Evolutionary conservation across 352 stramenopile species (phyloP).

Genomic region (Phytopythium delawarense): DNA sequence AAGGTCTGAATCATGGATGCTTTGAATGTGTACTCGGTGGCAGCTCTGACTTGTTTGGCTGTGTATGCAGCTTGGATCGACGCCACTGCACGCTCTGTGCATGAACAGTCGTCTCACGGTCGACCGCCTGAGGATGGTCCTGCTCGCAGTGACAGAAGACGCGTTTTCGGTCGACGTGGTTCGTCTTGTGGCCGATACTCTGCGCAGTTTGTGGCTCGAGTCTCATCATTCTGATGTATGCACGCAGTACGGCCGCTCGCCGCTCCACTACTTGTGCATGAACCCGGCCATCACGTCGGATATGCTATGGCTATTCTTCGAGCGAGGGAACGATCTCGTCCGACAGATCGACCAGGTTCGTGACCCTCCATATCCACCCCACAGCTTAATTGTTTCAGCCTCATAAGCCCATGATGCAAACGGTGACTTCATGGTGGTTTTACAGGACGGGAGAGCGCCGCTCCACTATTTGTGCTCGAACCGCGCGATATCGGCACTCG

Average conservation of each 20-base stretch:
- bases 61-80: conserved; percentile 42
- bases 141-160: conserved; percentile 39
- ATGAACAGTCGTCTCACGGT: conserved; percentile 48
- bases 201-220: neutral
- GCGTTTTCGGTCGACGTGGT: conserved; percentile 49
- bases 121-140: conserved; percentile 28
- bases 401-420: neutral
- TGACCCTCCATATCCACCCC: neutral
- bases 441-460: conserved; percentile 48
- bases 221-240: neutral
- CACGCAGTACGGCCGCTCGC: conserved; percentile 42
- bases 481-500: conserved; percentile 33
- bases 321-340: conserved; percentile 47
- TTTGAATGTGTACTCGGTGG: neutral
- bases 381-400: neutral
- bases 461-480: conserved; percentile 67
- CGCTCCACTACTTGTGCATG: conserved; percentile 73
- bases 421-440: neutral
- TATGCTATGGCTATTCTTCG: conserved; percentile 69
- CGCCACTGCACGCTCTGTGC: conserved; percentile 58
- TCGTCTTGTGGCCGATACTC: neutral
- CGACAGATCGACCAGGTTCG: conserved; percentile 49
- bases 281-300: conserved; percentile 48
- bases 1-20: conserved; percentile 4
- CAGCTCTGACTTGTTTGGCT: neutral